phyloP scores from a whole-genome alignment of 768 basidiomycete genomes.

The Rhizopogon vesiculosus region DNA sequence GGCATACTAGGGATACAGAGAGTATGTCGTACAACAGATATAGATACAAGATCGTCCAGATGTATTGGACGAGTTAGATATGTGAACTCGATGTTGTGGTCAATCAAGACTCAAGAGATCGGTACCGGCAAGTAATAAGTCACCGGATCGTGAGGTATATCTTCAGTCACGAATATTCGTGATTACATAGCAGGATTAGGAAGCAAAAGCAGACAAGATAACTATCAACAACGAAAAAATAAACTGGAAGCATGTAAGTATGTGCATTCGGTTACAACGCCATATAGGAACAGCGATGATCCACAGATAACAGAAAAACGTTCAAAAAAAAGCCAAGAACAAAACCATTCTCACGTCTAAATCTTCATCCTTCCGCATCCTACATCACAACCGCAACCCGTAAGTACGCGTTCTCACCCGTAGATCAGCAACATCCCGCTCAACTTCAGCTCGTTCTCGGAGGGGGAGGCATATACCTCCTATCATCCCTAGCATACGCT shows the following conservation, averaged over 20 bases:
- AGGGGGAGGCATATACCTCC: conserved; percentile 31
- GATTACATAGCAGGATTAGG: too few relatives aligned
- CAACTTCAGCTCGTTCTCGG: conserved; percentile 6
- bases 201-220: too few relatives aligned
- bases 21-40: not conserved
- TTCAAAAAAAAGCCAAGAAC: not conserved
- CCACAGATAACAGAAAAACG: too few relatives aligned
- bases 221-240: too few relatives aligned
- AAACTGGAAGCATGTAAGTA: too few relatives aligned
- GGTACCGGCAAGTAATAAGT: too few relatives aligned
- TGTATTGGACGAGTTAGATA: not conserved
- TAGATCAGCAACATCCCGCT: not conserved
- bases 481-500: conserved; percentile 26
- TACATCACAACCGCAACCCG: not conserved
- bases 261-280: too few relatives aligned
- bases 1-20: conserved; percentile 12
- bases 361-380: not conserved
- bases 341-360: not conserved
- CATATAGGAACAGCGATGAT: too few relatives aligned
- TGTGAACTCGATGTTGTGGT: too few relatives aligned
- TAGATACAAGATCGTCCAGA: conserved; percentile 1
- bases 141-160: too few relatives aligned
- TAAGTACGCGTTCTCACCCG: not conserved
- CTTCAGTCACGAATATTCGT: too few relatives aligned
- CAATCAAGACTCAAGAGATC: too few relatives aligned